Conservation (phyloP, 352 stramenopile species). For the Phytophthora tentaculata region DNA sequence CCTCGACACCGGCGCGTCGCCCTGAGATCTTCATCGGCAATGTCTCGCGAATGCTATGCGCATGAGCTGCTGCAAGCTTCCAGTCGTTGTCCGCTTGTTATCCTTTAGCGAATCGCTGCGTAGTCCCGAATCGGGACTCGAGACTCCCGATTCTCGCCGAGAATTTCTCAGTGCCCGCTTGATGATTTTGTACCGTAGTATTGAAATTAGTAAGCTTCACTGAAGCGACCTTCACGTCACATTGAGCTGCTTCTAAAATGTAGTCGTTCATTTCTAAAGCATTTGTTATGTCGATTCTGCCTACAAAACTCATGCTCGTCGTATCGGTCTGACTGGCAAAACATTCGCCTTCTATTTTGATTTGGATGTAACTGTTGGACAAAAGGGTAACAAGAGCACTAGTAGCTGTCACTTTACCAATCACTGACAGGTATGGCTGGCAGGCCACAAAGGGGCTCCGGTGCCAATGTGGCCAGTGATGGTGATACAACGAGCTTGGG, state of each 20-base stretch:
- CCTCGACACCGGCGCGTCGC: conserved; percentile 26
- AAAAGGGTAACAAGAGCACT: neutral
- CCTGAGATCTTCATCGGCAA: conserved; percentile 12
- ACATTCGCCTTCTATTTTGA: conserved; percentile 25
- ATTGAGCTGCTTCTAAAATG: neutral
- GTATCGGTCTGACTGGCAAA: no score
- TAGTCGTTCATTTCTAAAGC: conserved; percentile 1
- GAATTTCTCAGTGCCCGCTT: no score
- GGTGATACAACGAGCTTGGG: neutral
- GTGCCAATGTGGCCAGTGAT: conserved; percentile 6
- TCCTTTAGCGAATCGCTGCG: no score
- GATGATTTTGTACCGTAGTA: no score
- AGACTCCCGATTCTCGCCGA: no score
- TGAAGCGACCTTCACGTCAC: neutral
- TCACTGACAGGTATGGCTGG: conserved; percentile 15
- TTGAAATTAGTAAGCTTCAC: conserved; percentile 1
- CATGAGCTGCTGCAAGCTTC: conserved; percentile 9
- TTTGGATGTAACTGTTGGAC: neutral
- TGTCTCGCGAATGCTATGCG: conserved; percentile 11
- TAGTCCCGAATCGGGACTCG: no score
- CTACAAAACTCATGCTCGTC: no score
- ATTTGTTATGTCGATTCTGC: no score
- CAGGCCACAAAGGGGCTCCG: neutral
- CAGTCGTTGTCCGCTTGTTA: neutral
- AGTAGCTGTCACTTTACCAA: neutral